Percentiles rank a stretch among this genome's conserved stretches.
Evolutionary conservation across 208 protist genomes (phyloP).

Genomic region (Leptomonas pyrrhocoris): DNA sequence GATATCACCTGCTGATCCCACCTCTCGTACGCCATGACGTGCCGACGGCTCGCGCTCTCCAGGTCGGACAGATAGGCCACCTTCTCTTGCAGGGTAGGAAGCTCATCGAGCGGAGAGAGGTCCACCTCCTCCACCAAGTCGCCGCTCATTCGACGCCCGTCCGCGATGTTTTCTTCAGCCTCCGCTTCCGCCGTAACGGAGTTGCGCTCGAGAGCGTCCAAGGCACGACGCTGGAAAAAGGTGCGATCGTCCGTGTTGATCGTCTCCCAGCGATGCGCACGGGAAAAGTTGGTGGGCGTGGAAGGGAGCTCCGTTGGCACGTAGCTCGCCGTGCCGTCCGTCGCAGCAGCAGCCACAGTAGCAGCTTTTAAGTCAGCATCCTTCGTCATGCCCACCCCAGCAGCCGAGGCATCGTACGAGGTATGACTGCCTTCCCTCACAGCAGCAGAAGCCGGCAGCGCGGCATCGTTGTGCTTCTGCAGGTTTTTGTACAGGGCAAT

Average conservation of each 20-base stretch:
- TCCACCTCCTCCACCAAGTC: conserved; percentile 4
- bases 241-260: conserved; percentile 10
- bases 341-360: not conserved
- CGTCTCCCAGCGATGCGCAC: conserved; percentile 28
- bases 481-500: conserved; percentile 27
- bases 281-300: conserved; percentile 22
- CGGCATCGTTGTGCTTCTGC: not conserved
- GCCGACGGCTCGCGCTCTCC: conserved; percentile 53
- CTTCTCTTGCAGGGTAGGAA: conserved; percentile 24
- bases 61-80: conserved; percentile 35
- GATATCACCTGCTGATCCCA: conserved; percentile 63
- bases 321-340: conserved; percentile 8
- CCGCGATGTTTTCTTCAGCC: not conserved
- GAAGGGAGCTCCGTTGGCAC: conserved; percentile 9
- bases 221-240: conserved; percentile 20
- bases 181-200: not conserved
- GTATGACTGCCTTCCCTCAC: not conserved
- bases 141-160: not conserved
- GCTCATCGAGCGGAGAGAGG: conserved; percentile 27
- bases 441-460: not conserved
- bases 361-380: not conserved
- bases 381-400: not conserved
- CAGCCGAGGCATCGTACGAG: not conserved
- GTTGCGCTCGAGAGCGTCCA: not conserved
- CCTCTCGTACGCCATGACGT: conserved; percentile 51